These are phyloP conservation scores for Psilocybe mexicana DNA, from an alignment of 1,284 basidiomycete genomes.

Conservation along the genomic window DNA sequence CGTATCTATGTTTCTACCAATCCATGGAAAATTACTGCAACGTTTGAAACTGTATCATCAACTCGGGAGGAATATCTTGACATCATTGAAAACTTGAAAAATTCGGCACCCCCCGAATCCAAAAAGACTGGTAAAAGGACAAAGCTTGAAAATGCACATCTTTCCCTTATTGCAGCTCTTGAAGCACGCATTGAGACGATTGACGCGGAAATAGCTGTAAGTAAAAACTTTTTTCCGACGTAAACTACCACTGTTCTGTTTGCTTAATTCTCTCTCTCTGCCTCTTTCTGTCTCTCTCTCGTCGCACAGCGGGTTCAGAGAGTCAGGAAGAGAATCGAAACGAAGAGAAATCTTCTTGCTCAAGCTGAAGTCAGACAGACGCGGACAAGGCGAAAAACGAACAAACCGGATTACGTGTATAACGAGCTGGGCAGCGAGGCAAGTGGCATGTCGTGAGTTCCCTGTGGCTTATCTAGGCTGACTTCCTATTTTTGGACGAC, in stretches of 20 bases:
- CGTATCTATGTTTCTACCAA: constrained; percentile 79
- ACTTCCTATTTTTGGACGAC: constrained; percentile 32
- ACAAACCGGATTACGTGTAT: constrained; percentile 78
- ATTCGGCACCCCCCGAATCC: constrained; percentile 45
- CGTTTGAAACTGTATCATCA: constrained; percentile 67
- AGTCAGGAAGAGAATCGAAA: constrained; percentile 66
- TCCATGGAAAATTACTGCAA: constrained; percentile 80
- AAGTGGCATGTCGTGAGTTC: constrained; percentile 27
- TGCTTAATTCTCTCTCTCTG: not conserved
- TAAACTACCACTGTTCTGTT: not conserved
- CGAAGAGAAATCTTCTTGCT: constrained; percentile 60
- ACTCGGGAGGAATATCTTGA: constrained; percentile 69
- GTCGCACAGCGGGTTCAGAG: constrained; percentile 62
- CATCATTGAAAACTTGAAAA: constrained; percentile 61
- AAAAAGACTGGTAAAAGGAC: constrained; percentile 50
- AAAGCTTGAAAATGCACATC: constrained; percentile 58
- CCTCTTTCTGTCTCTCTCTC: not conserved
- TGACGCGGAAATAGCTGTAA: constrained; percentile 68
- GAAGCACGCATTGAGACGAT: constrained; percentile 64
- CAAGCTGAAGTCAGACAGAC: constrained; percentile 78
- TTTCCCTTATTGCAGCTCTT: constrained; percentile 58
- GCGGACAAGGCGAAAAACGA: constrained; percentile 66
- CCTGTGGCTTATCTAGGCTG: constrained; percentile 23
- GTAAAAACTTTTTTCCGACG: constrained; percentile 26
- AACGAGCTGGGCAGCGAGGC: constrained; percentile 64